Percentiles rank a stretch among this genome's conserved stretches.
phyloP scores from a whole-genome alignment of 1,284 basidiomycete genomes.

The Ceratobasidium sp. region DNA sequence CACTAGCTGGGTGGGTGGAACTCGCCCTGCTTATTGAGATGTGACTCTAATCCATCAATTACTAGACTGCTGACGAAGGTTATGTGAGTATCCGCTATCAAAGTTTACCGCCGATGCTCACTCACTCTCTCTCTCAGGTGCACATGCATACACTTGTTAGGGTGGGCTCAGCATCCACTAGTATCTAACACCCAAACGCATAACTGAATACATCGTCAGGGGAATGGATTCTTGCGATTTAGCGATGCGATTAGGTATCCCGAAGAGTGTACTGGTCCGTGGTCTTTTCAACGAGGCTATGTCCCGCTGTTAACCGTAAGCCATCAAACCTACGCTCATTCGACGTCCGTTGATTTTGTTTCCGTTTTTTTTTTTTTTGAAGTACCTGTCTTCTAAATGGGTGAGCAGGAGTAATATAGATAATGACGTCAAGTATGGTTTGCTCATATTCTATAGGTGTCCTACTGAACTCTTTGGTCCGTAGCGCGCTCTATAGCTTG shows the following conservation, averaged over 20 bases:
- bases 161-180: background rate
- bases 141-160: conserved; percentile 3
- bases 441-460: background rate
- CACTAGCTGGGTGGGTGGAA: conserved; percentile 64
- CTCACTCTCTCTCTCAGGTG: background rate
- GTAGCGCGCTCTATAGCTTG: conserved; percentile 67
- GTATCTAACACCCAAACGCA: too few relatives aligned
- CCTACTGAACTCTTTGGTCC: background rate
- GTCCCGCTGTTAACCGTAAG: conserved; percentile 70
- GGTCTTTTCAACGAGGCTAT: conserved; percentile 74
- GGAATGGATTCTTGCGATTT: conserved; percentile 67
- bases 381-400: conserved; percentile 75
- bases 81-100: background rate
- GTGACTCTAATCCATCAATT: background rate
- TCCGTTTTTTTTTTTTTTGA: background rate
- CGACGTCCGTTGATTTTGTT: background rate
- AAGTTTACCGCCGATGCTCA: background rate
- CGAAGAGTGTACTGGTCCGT: conserved; percentile 54
- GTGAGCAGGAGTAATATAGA: conserved; percentile 72
- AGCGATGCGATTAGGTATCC: conserved; percentile 62
- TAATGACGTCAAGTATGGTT: conserved; percentile 68
- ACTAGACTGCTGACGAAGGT: background rate
- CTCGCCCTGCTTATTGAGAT: background rate
- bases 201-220: conserved; percentile 55
- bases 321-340: background rate